Base-by-base conservation (phyloP, 768 basidiomycete genomes). In the Xerocomellus amylosporus region DNA sequence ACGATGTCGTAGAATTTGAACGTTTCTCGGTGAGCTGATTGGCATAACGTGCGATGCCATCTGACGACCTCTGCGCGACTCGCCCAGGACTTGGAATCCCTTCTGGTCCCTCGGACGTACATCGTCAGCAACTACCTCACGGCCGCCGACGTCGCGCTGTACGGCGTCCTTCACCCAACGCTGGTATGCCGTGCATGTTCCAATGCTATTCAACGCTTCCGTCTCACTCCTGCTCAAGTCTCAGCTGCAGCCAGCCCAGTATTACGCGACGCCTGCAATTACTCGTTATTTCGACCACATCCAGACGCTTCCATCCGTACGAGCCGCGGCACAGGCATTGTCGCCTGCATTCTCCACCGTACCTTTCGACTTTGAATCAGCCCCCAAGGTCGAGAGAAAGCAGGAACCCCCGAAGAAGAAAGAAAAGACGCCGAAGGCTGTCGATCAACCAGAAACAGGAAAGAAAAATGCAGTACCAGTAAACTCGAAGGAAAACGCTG, bases 221-320 rank as follows among this genome's bases (percentile, higher is more conserved):
- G 22, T 55, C 55, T 65, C 33, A 71, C 49, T 19, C 33, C 5
- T 4, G 10, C 17, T 55, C 33, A 68, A 96, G 87, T 82, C 88
- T 9, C 83, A 86, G 65, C 75, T 88, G 17, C 80, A 84, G 62
- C 77, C 88, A 5, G 60, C 79, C n/a, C 82, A 89, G 66, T 88
- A 90, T 75, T 87, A 90, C 68, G 74, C 85, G 17, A 81, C 85
- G 51, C 93, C 96, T 6, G 80, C 90, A 20, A 70, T 98, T 37
- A 90, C 90, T 39, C 90, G 97, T 42, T 98, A 96, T 78, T 96
- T 98, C 68, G 89, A 95, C 72, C 93, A 98, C 72, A 81, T 99
- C 54, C 96, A 98, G 74, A 79, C 83, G 43, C 77, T 77, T 20
- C 77, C 86, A 7, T 70, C 79, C 15, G 84, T 97, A 38, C 78